Evolutionary conservation across 371 early-diverging fungal genomes (phyloP).

Genomic region (Actinomortierella ambigua): DNA sequence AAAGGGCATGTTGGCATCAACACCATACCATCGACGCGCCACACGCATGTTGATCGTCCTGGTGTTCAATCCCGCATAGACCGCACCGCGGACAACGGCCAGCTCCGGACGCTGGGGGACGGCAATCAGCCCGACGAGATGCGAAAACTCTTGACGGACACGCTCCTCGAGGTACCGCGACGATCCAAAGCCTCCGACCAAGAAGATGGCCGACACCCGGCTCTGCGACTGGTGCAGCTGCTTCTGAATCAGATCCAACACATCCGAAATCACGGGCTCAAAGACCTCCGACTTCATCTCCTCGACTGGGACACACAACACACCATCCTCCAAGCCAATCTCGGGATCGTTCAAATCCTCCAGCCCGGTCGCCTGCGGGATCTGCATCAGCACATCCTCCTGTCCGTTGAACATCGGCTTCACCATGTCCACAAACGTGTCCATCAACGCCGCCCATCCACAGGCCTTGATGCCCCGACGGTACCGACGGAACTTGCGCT

Average conservation of each 20-base stretch:
- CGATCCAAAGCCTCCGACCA: conserved; percentile 60
- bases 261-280: conserved; percentile 65
- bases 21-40: conserved; percentile 56
- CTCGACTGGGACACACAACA: conserved; percentile 49
- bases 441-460: conserved; percentile 63
- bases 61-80: conserved; percentile 46
- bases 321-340: conserved; percentile 58
- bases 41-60: conserved; percentile 46
- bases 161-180: conserved; percentile 50
- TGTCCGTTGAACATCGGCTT: conserved; percentile 62
- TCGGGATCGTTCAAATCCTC: conserved; percentile 54
- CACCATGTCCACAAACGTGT: conserved; percentile 56
- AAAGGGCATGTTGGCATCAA: conserved; percentile 64
- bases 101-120: conserved; percentile 44
- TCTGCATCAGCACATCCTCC: conserved; percentile 56
- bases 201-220: conserved; percentile 50
- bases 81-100: conserved; percentile 51
- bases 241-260: conserved; percentile 60
- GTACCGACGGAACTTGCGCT: conserved; percentile 56
- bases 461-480: conserved; percentile 55
- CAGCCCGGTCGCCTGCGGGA: conserved; percentile 56
- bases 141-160: conserved; percentile 44
- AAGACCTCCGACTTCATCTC: conserved; percentile 55
- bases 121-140: conserved; percentile 28
- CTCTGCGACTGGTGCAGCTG: conserved; percentile 55